phyloP scores from a whole-genome alignment of 129 eudicot genomes.

The Saposhnikovia divaricata region DNA sequence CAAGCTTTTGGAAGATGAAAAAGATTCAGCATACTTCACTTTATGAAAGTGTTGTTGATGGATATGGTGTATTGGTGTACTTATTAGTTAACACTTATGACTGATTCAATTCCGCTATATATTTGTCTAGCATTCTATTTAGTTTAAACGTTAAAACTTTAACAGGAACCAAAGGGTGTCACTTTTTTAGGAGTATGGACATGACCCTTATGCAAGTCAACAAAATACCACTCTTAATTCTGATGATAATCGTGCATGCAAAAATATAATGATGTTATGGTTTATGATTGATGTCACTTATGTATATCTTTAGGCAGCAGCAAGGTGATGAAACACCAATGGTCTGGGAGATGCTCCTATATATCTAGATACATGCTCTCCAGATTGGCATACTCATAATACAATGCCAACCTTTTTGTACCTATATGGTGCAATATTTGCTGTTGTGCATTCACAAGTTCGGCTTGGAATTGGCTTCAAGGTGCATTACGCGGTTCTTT shows the following conservation, averaged over 20 bases:
- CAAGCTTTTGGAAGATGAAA: constrained; percentile 78
- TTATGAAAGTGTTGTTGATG: neutral
- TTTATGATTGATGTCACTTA: neutral
- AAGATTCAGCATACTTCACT: constrained; percentile 57
- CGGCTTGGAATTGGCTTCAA: constrained; percentile 51
- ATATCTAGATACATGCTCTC: constrained; percentile 81
- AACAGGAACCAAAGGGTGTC: neutral
- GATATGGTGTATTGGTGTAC: neutral
- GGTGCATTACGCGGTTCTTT: constrained; percentile 53
- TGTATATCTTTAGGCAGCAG: constrained; percentile 51
- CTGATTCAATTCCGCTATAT: neutral
- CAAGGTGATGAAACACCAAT: constrained; percentile 92
- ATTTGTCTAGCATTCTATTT: neutral
- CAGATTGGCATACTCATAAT: constrained; percentile 84
- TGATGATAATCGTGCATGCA: neutral
- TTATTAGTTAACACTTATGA: neutral
- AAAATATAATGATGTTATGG: neutral
- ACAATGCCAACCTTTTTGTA: constrained; percentile 85
- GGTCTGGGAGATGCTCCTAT: constrained; percentile 95
- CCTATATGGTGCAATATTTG: constrained; percentile 67
- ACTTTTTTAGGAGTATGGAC: neutral
- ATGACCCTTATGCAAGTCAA: neutral
- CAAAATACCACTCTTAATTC: neutral
- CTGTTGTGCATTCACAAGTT: constrained; percentile 51
- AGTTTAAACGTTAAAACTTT: neutral